Evolutionary conservation across 176 grass and related monocot species (phyloP), one percentile per base, ranked within the genome.

Genomic region (Paspalum vaginatum): DNA sequence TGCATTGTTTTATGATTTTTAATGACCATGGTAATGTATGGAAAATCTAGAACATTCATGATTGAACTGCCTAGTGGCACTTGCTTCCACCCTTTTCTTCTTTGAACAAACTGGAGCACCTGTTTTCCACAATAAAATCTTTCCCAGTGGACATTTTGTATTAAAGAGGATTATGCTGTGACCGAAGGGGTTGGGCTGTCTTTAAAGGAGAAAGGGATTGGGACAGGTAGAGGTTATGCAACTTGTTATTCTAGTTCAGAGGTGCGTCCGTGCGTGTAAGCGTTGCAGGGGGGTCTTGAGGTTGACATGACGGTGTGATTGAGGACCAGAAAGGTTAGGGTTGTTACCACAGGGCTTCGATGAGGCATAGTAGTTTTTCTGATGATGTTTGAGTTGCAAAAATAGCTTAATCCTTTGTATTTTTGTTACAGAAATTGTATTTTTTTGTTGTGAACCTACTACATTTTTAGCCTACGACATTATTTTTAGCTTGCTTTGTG

Each of bases 121-220:
- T 62, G 26, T 53, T 52, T 21, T 66, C 11, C 17, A 22, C 26
- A 40, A 15, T 25, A 66, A 41, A 64, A 25, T 3, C 22, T 79
- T 67, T 24, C 8, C 32, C 13, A 53, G 21, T 55, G 8, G 12
- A 44, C n/a, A n/a, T 9, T 0, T 43, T 56, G 20, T 66, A 4
- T 68, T 24, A 5, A 54, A 54, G 0, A 10, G 8, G 48, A 25
- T 79, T 44, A 56, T 56, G 38, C 15, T 79, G 48, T 79, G 39
- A 79, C 55, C 15, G 7, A n/a, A 68, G 15, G n/a, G 8, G 50
- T 25, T 8, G 13, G 41, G 0, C n/a, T 27, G 2, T 55, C 8
- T 67, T 58, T 55, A 55, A 26, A 53, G 13, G 9, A 10, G 38
- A 79, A 79, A 79, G 77, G 8, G n/a, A 26, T 25, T 25, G 17